Evolutionary conservation across 192 early-diverging fungal species (phyloP).

Genomic region (Phycomyces blakesleeanus): DNA sequence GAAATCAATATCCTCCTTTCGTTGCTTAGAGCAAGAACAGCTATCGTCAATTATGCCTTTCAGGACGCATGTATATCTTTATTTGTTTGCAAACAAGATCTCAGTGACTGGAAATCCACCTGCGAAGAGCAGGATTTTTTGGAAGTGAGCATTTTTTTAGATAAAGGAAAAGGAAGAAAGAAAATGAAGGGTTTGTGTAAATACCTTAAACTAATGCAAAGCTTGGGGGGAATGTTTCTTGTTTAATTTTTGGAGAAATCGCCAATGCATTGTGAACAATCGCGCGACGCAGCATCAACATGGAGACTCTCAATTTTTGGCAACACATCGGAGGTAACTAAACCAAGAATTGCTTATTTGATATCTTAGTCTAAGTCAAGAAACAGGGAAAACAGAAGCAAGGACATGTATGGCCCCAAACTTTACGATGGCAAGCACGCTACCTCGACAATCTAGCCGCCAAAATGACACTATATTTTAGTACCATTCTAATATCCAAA

Average conservation of each 20-base stretch:
- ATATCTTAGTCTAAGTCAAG: not conserved
- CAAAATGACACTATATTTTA: constrained; percentile 52
- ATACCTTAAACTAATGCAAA: too few relatives aligned
- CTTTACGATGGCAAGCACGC: constrained; percentile 39
- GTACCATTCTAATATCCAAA: constrained; percentile 41
- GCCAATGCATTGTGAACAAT: not conserved
- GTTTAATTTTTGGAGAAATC: constrained; percentile 15
- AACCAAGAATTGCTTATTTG: not conserved
- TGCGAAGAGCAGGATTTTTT: constrained; percentile 44
- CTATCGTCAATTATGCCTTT: constrained; percentile 43
- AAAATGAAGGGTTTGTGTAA: constrained; percentile 15
- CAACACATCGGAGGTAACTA: constrained; percentile 10
- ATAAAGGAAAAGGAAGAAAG: constrained; percentile 3
- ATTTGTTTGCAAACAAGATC: constrained; percentile 27
- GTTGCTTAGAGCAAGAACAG: constrained; percentile 29
- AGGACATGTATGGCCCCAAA: constrained; percentile 37
- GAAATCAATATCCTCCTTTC: constrained; percentile 37
- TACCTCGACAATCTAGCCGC: constrained; percentile 44
- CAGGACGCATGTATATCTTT: constrained; percentile 43
- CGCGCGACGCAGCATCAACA: not conserved
- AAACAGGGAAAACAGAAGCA: constrained; percentile 13
- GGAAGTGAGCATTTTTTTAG: constrained; percentile 28
- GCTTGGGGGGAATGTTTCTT: not conserved
- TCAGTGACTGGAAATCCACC: constrained; percentile 41
- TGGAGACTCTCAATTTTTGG: constrained; percentile 10